Percentiles rank a stretch among this genome's conserved stretches.
Conservation (phyloP, 805 yeast genomes). For the Metschnikowia drakensbergensis region DNA sequence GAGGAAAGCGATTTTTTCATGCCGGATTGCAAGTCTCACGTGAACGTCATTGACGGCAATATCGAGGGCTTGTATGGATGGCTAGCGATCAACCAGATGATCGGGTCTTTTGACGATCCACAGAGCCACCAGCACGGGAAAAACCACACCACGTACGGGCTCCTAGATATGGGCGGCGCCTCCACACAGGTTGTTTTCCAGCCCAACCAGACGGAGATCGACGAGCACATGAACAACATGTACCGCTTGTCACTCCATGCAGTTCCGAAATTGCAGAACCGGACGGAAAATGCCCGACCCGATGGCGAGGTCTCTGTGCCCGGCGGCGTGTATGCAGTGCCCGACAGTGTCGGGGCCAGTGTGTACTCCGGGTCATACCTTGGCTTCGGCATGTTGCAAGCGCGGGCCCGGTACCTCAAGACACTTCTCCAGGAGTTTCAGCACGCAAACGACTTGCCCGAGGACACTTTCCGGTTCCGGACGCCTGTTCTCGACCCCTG, state of each 20-base stretch:
- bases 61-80: constrained; percentile 66
- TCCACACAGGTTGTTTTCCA: constrained; percentile 63
- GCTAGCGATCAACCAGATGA: constrained; percentile 57
- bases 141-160: constrained; percentile 49
- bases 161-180: constrained; percentile 63
- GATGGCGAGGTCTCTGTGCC: no score
- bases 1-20: constrained; percentile 47
- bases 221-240: constrained; percentile 44
- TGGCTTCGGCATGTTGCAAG: constrained; percentile 60
- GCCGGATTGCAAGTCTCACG: constrained; percentile 60
- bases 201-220: constrained; percentile 46
- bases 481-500: constrained; percentile 52
- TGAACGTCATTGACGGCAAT: constrained; percentile 61
- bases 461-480: constrained; percentile 15
- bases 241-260: constrained; percentile 43
- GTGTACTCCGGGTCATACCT: constrained; percentile 55
- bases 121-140: constrained; percentile 40
- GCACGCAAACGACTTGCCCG: constrained; percentile 15
- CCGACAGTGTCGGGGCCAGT: constrained; percentile 19
- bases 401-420: constrained; percentile 45
- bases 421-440: constrained; percentile 26
- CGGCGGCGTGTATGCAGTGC: no score
- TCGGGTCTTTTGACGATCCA: constrained; percentile 43
- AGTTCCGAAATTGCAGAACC: constrained; percentile 22
- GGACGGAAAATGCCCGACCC: neutral